These are phyloP conservation scores for Penicillium crustosum DNA, from an alignment of 2,329 filamentous ascomycete species.

Conservation along the genomic window DNA sequence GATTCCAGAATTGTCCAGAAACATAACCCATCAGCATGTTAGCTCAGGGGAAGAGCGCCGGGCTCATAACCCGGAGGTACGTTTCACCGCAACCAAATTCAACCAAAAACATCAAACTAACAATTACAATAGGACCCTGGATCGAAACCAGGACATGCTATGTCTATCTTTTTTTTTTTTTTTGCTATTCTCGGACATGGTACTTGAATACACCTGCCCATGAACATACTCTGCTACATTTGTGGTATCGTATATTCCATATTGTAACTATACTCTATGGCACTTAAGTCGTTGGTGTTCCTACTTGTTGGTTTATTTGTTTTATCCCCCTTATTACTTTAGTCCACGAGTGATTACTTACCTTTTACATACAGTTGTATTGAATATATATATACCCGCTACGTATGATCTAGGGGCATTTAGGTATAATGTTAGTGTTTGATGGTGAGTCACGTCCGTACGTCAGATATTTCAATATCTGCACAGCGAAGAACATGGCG, in stretches of 20 bases:
- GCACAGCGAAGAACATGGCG: background rate
- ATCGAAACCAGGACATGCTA: conserved; percentile 6
- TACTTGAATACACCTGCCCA: no score
- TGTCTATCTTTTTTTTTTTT: background rate
- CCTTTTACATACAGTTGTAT: no score
- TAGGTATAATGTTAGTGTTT: background rate
- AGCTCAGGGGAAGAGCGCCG: conserved; percentile 50
- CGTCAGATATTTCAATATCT: background rate
- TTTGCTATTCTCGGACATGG: no score
- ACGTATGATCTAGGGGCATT: fast-evolving
- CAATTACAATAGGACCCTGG: background rate
- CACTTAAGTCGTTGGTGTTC: background rate
- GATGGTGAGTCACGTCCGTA: background rate
- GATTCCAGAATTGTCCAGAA: no score
- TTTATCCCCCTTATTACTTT: background rate
- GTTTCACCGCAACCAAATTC: background rate
- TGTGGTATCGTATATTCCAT: background rate
- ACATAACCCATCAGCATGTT: conserved; percentile 34
- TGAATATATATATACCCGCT: background rate
- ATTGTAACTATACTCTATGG: background rate
- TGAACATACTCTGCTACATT: background rate
- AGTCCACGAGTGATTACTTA: background rate
- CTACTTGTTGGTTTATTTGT: background rate
- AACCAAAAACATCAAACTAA: background rate
- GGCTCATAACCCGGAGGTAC: conserved; percentile 50